Conservation (phyloP, 176 grass and related monocot genomes). For the Eragrostis curvula region DNA sequence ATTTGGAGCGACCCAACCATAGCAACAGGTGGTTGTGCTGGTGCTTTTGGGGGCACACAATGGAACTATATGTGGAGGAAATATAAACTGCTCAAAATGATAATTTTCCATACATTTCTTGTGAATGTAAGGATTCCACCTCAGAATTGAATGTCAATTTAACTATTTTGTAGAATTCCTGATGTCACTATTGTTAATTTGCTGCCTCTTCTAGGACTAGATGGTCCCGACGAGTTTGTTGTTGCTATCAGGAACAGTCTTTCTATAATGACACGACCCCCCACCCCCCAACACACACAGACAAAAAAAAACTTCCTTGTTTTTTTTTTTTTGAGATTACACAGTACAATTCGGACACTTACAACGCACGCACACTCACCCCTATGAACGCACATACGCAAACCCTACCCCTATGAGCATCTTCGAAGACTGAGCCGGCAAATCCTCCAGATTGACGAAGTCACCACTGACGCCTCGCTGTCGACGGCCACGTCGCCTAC, state of each 20-base stretch:
- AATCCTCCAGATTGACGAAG: no score
- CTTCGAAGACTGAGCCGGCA: no score
- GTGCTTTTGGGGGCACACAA: neutral
- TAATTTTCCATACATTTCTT: slow-evolving; percentile 1
- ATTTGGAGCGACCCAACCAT: slow-evolving; percentile 30
- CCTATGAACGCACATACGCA: no score
- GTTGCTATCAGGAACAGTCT: neutral
- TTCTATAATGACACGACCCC: neutral
- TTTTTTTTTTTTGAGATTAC: no score
- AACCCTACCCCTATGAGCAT: no score
- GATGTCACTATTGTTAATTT: neutral
- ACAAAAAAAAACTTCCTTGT: no score
- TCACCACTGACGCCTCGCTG: no score
- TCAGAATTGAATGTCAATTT: neutral
- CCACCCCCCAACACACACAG: no score
- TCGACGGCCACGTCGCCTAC: no score
- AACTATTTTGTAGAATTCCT: neutral
- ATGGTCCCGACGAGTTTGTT: neutral
- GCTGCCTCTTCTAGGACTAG: neutral
- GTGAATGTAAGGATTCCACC: neutral
- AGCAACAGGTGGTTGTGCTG: slow-evolving; percentile 33
- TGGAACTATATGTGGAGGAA: neutral
- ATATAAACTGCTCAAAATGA: neutral
- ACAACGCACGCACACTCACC: no score
- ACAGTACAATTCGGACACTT: no score